A percentile compares a stretch with the other conserved stretches of the same genome.
These are phyloP conservation scores for Euphorbia schlechtendalii DNA, from an alignment of 441 rosid species.

Conservation along the genomic window DNA sequence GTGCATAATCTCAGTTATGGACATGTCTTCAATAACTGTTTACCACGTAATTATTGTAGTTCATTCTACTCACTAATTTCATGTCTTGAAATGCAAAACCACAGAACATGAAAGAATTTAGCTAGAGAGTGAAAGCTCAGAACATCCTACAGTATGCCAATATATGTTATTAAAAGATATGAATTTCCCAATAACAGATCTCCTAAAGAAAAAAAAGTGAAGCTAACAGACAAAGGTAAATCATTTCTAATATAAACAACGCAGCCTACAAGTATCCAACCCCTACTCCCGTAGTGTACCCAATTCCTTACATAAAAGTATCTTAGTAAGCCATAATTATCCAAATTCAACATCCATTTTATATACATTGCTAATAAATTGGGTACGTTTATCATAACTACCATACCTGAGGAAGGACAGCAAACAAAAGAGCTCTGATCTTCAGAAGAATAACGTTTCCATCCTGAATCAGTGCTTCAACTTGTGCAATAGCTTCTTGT, in stretches of 20 bases:
- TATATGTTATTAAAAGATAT: background rate
- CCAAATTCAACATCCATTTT: conserved; percentile 5
- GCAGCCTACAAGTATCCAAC: no score
- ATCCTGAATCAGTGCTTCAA: conserved; percentile 63
- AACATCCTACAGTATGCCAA: background rate
- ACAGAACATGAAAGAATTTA: background rate
- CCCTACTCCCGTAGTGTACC: background rate
- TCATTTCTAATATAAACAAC: no score
- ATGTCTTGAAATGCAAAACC: background rate
- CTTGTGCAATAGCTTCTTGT: conserved; percentile 65
- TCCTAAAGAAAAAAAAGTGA: background rate
- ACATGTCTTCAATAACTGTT: background rate
- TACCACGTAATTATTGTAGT: background rate
- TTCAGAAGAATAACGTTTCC: conserved; percentile 75
- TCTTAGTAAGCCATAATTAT: background rate
- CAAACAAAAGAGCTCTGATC: conserved; percentile 75
- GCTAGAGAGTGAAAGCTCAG: background rate
- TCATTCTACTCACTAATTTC: background rate
- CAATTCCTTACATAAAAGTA: background rate
- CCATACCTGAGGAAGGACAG: conserved; percentile 66
- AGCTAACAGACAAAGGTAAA: background rate
- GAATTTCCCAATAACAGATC: background rate
- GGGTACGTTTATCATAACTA: background rate
- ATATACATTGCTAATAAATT: background rate
- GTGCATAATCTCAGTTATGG: background rate